Evolutionary conservation across 805 yeast genomes (phyloP), one percentile per base, ranked within the genome.

Genomic region (Myxozyma lipomycoides): DNA sequence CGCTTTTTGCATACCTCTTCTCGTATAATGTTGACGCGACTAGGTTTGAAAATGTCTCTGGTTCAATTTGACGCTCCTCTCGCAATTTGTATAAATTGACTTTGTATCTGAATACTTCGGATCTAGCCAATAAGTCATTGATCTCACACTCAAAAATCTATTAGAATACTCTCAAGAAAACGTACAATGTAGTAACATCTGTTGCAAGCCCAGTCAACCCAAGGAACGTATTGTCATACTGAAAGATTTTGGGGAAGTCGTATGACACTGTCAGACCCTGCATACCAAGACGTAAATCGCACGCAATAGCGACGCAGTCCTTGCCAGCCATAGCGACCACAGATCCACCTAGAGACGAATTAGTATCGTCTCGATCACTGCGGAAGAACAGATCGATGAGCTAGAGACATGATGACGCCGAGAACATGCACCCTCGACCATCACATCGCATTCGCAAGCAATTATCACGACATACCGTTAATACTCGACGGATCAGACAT

Each of bases 311-410:
- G 49, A 93, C 90, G 75, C 99, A 93, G 62, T 89, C 97, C 67
- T 95, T 90, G 63, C 99, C 99, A 23, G 84, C 84, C 99, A 93
- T 93, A 59, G 98, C 98, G 30, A 95, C 95, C 46, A 95, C 96
- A 58, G 95, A 78, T 71, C 99, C 98, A 72, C 97, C 88, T 68
- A 49, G 41, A 34, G 7, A 19, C n/a, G n/a, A n/a, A n/a, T n/a
- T n/a, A n/a, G n/a, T 4, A 2, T 19, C 10, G 15, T 9, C 15
- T 30, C 28, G 22, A 26, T 19, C 34, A 4, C n/a, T 23, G 18
- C 17, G n/a, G 26, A 19, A 21, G 22, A 17, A 10, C 21, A 30
- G 22, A 26, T 12, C 12, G 17, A 37, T 23, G 15, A 28, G 40
- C 17, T 23, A 17, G 10, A 21, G 10, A 28, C 28, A 22, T 24